Conservation (phyloP, 139 green algal genomes). For the Trebouxia sp. region DNA sequence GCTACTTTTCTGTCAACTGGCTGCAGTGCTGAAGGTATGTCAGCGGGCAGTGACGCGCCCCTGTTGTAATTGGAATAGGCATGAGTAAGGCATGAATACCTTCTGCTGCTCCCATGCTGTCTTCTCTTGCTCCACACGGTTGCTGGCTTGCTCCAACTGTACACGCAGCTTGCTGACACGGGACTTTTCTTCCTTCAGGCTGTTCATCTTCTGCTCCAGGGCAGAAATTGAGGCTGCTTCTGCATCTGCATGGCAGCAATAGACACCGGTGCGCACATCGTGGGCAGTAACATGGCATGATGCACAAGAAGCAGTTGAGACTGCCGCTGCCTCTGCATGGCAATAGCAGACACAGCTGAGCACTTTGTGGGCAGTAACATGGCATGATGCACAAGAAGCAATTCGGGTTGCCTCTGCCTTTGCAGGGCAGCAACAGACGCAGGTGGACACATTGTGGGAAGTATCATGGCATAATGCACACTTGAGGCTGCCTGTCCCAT, state of each 20-base stretch:
- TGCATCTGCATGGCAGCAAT: not conserved
- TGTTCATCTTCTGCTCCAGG: conserved; percentile 19
- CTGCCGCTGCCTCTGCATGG: not conserved
- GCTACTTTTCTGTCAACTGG: no score
- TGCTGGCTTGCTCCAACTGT: conserved; percentile 63
- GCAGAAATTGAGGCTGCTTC: not conserved
- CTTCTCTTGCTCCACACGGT: conserved; percentile 62
- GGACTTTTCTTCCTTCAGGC: not conserved
- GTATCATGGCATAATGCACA: not conserved
- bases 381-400: not conserved
- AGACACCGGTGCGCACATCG: no score
- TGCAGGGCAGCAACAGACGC: no score
- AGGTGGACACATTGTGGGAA: no score
- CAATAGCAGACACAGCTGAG: no score
- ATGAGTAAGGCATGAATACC: conserved; percentile 41
- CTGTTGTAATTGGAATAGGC: no score
- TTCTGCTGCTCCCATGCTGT: conserved; percentile 61
- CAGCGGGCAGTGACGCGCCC: no score
- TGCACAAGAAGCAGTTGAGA: not conserved
- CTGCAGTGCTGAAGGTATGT: no score
- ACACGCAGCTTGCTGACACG: conserved; percentile 53
- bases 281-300: not conserved
- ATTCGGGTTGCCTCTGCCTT: not conserved
- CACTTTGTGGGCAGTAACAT: not conserved
- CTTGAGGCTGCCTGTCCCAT: not conserved